Base-by-base conservation (phyloP, 2,329 filamentous ascomycete genomes). In the Clonostachys rosea region DNA sequence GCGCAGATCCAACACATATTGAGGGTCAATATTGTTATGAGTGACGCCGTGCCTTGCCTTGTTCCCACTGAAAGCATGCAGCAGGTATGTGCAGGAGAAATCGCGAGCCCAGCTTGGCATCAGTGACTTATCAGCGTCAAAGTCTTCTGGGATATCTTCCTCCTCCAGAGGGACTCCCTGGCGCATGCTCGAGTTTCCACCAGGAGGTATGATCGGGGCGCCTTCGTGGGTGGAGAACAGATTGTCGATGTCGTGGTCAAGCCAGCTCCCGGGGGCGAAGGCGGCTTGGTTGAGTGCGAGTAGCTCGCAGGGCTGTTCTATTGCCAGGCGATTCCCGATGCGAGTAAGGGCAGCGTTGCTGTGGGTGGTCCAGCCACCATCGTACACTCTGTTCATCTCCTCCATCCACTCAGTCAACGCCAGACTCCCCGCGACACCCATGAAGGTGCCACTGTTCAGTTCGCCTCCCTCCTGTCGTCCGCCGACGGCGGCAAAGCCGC, bases 241-340 rank as follows among this genome's bases (percentile, higher is more conserved):
- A n/a, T 40, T 34, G 4, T 47, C 40, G 13, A 35, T 47, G 18
- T 56, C 45, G 2, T 49, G 14, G 6, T 33, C 24, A 6, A 17
- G 18, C 54, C 57, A 60, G 24, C 55, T 49, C 6, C 53, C 48
- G 12, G 56, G 59, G 17, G 52, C 55, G 42, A 59, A 56, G 12
- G 57, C 58, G 34, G 53, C 44, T 10, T 48, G 54, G 13, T 56
- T 52, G 49, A 61, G 42, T 34, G 57, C 55, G 34, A 61, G 53
- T 46, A 58, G 47, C 47, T 59, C 53, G 17, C 58, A 53, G 7
- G 57, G 48, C 36, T 54, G 52, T 34, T 54, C 52, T 5, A 43
- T 18, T 7, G 49, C 49, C 5, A 88, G 67, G 48, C 71, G 69
- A 54, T 84, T 84, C 12, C 68, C 53, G 11, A 61, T 33, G 9